Base-by-base conservation (phyloP, 306 rosid species). In the Canavalia ensiformis region DNA sequence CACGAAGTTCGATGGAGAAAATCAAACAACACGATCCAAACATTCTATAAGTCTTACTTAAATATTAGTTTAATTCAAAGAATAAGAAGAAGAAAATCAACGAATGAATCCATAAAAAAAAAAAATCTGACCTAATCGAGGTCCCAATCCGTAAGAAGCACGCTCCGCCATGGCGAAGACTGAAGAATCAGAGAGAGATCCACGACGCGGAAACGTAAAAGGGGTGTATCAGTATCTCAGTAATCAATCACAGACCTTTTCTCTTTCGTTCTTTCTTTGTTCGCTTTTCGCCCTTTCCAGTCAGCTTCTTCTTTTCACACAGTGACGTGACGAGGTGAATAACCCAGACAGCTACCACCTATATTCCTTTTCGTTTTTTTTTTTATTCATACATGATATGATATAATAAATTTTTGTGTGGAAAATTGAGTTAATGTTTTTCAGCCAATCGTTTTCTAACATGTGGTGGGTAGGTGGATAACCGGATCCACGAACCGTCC, bases 41-140 rank as follows among this genome's bases (percentile, higher is more conserved):
- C n/a, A 50, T 62, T 55, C 46, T 13, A 25, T 6, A 6, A 69
- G 31, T 35, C 5, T 13, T 3, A 60, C 62, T 12, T 51, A 73
- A 72, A 31, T 5, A 51, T 4, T 7, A 25, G 5, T 4, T 7
- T 3, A 55, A 54, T 11, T 42, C 2, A 54, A 28, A 28, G 10
- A 18, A 45, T 2, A 76, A 49, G 41, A 50, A 54, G 1, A 10
- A 59, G 46, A 74, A 77, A 56, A 68, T 29, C 25, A 42, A 45
- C 2, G 46, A 44, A 0, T 13, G 49, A 42, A 68, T 54, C 33
- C 33, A 44, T 31, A 35, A 25, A 25, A 63, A 3, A 47, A 13
- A 8, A 49, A 8, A 55, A 83, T 72, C 89, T 83, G 84, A 93
- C 98, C 97, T 82, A 89, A 78, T 84, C 89, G 94, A 90, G 93